These are phyloP conservation scores for Symmetrospora coprosmae DNA, from an alignment of 768 basidiomycete genomes.

Conservation along the genomic window DNA sequence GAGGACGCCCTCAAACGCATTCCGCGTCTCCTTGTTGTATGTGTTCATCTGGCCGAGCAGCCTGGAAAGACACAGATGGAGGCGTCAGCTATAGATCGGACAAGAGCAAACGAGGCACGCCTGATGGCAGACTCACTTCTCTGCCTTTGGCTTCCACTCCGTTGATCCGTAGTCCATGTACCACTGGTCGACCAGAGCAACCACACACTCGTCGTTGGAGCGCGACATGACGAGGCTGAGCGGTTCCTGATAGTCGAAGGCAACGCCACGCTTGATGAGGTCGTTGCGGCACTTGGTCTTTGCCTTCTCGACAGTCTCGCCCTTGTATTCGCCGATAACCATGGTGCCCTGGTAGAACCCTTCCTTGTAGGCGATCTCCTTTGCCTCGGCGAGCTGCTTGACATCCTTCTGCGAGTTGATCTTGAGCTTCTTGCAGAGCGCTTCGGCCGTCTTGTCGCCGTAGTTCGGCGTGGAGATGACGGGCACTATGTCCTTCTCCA, in stretches of 20 bases:
- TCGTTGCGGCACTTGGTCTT: constrained; percentile 72
- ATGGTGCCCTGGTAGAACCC: constrained; percentile 92
- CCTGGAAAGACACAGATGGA: constrained; percentile 39
- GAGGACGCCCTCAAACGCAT: constrained; percentile 78
- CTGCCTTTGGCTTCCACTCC: constrained; percentile 70
- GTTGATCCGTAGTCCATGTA: constrained; percentile 93
- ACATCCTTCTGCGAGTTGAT: constrained; percentile 88
- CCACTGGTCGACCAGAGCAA: constrained; percentile 98
- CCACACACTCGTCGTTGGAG: constrained; percentile 92
- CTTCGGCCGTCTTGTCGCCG: constrained; percentile 74
- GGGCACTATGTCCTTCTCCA: constrained; percentile 65
- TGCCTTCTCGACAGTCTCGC: constrained; percentile 72
- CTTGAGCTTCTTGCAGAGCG: constrained; percentile 72
- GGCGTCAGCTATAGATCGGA: not conserved
- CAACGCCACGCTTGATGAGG: constrained; percentile 63
- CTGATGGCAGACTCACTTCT: constrained; percentile 48
- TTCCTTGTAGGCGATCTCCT: constrained; percentile 95
- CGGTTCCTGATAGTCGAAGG: constrained; percentile 87
- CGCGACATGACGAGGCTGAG: constrained; percentile 78
- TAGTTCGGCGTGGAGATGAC: constrained; percentile 82
- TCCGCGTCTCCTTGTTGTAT: constrained; percentile 77
- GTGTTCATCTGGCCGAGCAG: constrained; percentile 73
- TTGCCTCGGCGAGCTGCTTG: constrained; percentile 86
- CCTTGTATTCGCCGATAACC: constrained; percentile 80
- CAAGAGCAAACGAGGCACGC: not conserved